Evolutionary conservation across 768 basidiomycete genomes (phyloP), one percentile per base, ranked within the genome.

Genomic region (Mrakia hoshinonis): DNA sequence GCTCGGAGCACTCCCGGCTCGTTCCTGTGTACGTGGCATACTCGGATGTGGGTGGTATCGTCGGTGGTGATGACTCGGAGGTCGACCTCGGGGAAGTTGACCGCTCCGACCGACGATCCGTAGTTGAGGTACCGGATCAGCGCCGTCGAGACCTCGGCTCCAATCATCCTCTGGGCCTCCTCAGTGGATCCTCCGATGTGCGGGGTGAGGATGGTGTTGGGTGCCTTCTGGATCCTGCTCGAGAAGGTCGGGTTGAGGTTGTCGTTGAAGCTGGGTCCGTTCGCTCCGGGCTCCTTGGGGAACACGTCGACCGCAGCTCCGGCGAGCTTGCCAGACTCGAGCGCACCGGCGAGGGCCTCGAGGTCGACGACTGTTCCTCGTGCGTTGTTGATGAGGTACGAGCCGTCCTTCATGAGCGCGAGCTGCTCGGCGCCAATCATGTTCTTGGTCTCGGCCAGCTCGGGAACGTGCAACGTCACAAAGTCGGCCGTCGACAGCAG

Each of bases 41-140:
- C 83, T 74, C 96, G 89, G 74, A 97, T 86, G 77, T 89, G 84
- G 63, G 85, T 85, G 77, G 93, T 89, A 74, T 92, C 90, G 58
- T 73, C 72, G 2, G 87, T 85, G 12, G 88, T 86, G 79, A 98
- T 95, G 66, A 92, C 87, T 72, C 95, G 89, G 49, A 99, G 83
- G 81, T 95, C 92, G 76, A 99, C 94, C 82, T 97, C 95, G 62
- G 96, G 95, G 87, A 99, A 97, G 83, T 98, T 98, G 83, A 98
- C 96, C 3, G 92, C 88, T 60, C 93, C 92, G 69, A 92, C 73
- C 3, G 91, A 90, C 31, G 92, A 88, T 64, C 96, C 96, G 78
- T 88, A 92, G 81, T 88, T 89, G 79, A 98, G 87, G 81, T 97
- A 99, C 68, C 93, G 88, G 29, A 85, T 83, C 52, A 99, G 82